Evolutionary conservation across 1,139 yeast species (phyloP).

Genomic region (Saccharomyces uvarum): DNA sequence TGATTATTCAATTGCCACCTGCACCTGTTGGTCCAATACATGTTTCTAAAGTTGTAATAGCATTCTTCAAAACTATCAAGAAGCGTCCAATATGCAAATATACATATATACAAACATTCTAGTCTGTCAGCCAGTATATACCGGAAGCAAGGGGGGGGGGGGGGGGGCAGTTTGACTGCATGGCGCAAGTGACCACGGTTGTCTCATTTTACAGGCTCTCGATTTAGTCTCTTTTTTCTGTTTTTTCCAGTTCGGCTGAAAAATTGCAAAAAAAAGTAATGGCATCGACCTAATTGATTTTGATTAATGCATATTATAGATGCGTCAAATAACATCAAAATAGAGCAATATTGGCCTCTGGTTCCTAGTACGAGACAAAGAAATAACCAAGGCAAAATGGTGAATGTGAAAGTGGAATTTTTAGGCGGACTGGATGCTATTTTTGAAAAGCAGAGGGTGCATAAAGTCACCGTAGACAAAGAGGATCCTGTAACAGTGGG

Average conservation of each 20-base stretch:
- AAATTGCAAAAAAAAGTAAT: neutral
- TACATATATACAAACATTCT: neutral
- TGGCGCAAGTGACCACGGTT: neutral
- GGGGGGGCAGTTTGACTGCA: neutral
- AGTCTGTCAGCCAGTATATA: neutral
- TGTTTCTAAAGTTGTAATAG: neutral
- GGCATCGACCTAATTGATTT: neutral
- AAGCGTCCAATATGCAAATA: neutral
- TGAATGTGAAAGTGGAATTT: conserved; percentile 39
- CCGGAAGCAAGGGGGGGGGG: neutral
- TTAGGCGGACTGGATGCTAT: conserved; percentile 67
- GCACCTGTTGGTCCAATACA: neutral
- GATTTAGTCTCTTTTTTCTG: neutral
- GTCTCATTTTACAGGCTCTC: neutral
- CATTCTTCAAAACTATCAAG: neutral
- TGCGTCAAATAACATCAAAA: neutral
- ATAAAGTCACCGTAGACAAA: conserved; percentile 35
- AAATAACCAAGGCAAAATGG: conserved; percentile 14
- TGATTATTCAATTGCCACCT: neutral
- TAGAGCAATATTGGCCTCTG: neutral
- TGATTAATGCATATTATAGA: neutral
- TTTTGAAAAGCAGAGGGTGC: conserved; percentile 46
- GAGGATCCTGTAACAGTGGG: conserved; percentile 43
- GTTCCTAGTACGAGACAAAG: neutral
- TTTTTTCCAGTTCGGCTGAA: neutral